phyloP scores from a whole-genome alignment of 1,284 basidiomycete genomes.

The Pholiota adiposa region DNA sequence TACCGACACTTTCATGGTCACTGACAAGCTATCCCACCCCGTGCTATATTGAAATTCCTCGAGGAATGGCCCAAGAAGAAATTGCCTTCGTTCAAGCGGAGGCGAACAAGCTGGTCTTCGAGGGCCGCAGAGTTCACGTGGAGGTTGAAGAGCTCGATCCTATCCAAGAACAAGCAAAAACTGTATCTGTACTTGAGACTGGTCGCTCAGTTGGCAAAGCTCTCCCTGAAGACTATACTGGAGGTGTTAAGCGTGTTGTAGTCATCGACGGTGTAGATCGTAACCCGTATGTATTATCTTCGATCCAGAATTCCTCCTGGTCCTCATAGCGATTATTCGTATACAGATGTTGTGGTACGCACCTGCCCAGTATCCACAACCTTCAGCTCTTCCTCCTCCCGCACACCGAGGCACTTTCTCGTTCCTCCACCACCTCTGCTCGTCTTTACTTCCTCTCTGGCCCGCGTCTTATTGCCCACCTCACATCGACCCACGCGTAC shows the following conservation, averaged over 20 bases:
- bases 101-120: slow-evolving; percentile 69
- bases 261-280: slow-evolving; percentile 82
- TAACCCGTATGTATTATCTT: slow-evolving; percentile 61
- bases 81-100: slow-evolving; percentile 64
- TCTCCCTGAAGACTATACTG: slow-evolving; percentile 72
- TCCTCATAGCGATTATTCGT: slow-evolving; percentile 6
- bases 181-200: slow-evolving; percentile 42
- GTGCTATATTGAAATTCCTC: slow-evolving; percentile 80
- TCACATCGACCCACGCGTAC: slow-evolving; percentile 57
- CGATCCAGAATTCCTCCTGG: neutral
- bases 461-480: slow-evolving; percentile 68
- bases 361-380: slow-evolving; percentile 73
- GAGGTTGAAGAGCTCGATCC: slow-evolving; percentile 69
- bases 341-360: slow-evolving; percentile 84
- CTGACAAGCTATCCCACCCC: slow-evolving; percentile 69
- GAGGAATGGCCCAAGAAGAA: slow-evolving; percentile 69
- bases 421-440: slow-evolving; percentile 62
- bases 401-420: slow-evolving; percentile 62
- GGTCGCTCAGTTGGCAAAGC: slow-evolving; percentile 56
- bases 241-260: slow-evolving; percentile 81
- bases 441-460: slow-evolving; percentile 85
- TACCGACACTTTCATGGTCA: slow-evolving; percentile 88
- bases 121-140: slow-evolving; percentile 64
- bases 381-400: slow-evolving; percentile 75
- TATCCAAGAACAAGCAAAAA: slow-evolving; percentile 35